These are phyloP conservation scores for Trichosporon sp. DNA, from an alignment of 1,284 basidiomycete genomes.

Conservation along the genomic window DNA sequence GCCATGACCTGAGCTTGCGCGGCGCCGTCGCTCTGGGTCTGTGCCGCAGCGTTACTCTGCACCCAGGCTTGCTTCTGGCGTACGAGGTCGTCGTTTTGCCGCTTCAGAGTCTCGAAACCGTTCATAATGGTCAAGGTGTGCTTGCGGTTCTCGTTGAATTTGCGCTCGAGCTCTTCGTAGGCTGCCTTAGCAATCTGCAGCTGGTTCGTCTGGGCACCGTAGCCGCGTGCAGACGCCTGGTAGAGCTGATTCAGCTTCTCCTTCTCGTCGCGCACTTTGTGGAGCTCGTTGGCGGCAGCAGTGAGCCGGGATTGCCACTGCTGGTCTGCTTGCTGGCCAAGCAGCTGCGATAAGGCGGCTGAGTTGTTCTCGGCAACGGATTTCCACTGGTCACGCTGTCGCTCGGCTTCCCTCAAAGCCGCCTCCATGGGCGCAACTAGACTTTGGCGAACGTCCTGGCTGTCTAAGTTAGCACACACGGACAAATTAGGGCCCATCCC, in stretches of 20 bases:
- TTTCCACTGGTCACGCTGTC: not conserved
- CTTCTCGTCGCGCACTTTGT: not conserved
- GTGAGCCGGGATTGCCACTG: not conserved
- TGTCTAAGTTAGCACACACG: not conserved
- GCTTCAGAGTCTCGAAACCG: not conserved
- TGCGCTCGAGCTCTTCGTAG: not conserved
- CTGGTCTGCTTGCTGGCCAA: not conserved
- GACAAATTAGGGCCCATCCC: no score
- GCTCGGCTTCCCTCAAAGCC: not conserved
- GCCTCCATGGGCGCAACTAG: not conserved
- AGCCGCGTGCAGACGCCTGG: not conserved
- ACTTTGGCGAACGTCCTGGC: not conserved
- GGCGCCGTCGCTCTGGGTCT: no score
- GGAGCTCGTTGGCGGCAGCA: not conserved
- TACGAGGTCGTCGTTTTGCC: not conserved
- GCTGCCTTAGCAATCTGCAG: not conserved
- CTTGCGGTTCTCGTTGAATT: not conserved
- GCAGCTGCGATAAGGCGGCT: not conserved
- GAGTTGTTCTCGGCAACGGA: not conserved
- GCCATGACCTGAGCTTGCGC: no score
- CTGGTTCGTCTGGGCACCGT: not conserved
- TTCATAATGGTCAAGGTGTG: slow-evolving; percentile 3
- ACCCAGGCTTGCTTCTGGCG: not conserved
- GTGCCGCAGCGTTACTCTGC: not conserved
- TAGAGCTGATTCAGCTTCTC: not conserved